Base-by-base conservation (phyloP, 805 yeast genomes). In the Metschnikowia picachoensis region DNA sequence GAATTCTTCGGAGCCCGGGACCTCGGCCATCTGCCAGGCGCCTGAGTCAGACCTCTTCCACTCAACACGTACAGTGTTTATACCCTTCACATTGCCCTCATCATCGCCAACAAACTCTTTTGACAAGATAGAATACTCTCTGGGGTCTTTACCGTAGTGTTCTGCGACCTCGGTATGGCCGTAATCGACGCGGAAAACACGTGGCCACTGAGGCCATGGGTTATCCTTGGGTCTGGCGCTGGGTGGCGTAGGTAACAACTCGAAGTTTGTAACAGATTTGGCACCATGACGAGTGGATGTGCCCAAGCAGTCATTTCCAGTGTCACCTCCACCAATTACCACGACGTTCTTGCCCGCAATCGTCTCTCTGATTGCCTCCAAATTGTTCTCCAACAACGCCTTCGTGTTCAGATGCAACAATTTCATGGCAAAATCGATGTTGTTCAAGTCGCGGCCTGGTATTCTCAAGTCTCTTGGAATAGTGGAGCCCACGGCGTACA, bases 121-220 rank as follows among this genome's bases (percentile, higher is more conserved):
- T 37, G 97, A 88, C 62, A 91, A 77, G 60, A 92, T 92, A 62
- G 95, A 87, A 72, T 90, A 92, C 66, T 94, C 97, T 73, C 99
- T 86, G 47, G 98, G 98, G 68, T 92, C 99, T 69, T 85, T 85
- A 55, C 98, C 98, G 66, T 91, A 92, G 68, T 91, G 97, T 41
- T 87, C 87, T 49, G 86, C 79, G 48, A 94, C 98, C 70, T 92
- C 99, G 53, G 91, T 78, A 70, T 92, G 99, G 57, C 99, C 99
- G 64, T 92, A 92, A 73, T 92, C 99, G 49, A 92, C 95, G 62
- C 98, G 82, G 85, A 94, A 92, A 60, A 94, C 81, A 65, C 97
- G 79, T 57, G 99, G 98, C 98, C 98, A 92, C 73, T 92, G 99
- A 37, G 99, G 99, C 99, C 99, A 92, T 68, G 99, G 98, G 71